Base-by-base conservation (phyloP, 768 basidiomycete genomes). In the Boletus tomentosulus region DNA sequence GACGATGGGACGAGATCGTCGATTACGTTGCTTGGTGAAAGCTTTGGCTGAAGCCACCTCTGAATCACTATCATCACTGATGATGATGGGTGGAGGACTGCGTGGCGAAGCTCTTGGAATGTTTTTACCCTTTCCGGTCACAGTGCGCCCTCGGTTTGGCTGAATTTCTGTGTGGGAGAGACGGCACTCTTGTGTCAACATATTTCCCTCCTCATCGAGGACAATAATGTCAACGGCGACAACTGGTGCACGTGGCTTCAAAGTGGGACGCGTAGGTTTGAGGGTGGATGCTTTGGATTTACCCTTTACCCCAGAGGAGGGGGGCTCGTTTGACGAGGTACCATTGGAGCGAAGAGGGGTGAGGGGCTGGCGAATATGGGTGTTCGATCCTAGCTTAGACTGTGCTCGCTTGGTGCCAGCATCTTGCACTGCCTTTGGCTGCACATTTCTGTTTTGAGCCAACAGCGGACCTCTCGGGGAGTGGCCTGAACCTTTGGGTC, bases 191-290 rank as follows among this genome's bases (percentile, higher is more conserved):
- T 81, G 77, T 51, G 76, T 79, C 42, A 90, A 55, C 33, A 73
- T 79, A 47, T 67, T 74, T 12, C 89, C 89, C 30, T 73, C 63
- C 30, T 78, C 76, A 64, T 91, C 87, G 24, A 89, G 51, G 34
- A 87, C 73, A 35, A 84, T 71, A 48, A 91, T 89, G 44, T 90
- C 85, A 47, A 89, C 73, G 38, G 83, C 76, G 12, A 89, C 76
- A 19, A 80, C 66, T 1, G 82, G 79, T 1, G 77, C 73, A 38
- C 72, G 71, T 7, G 76, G 71, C 64, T 68, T 72, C 63, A 76
- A 55, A 46, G 68, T 72, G 3, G 62, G 54, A 42, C 59, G 55
- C 35, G 64, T 33, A 30, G 51, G 43, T 53, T 62, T 61, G 34
- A 37, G 22, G 43, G 46, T 6, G 50, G 54, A 34, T 37, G 50